Percentiles rank a stretch among this genome's conserved stretches.
phyloP scores from a whole-genome alignment of 1,284 basidiomycete genomes.

The Rhodotorula sp. region DNA sequence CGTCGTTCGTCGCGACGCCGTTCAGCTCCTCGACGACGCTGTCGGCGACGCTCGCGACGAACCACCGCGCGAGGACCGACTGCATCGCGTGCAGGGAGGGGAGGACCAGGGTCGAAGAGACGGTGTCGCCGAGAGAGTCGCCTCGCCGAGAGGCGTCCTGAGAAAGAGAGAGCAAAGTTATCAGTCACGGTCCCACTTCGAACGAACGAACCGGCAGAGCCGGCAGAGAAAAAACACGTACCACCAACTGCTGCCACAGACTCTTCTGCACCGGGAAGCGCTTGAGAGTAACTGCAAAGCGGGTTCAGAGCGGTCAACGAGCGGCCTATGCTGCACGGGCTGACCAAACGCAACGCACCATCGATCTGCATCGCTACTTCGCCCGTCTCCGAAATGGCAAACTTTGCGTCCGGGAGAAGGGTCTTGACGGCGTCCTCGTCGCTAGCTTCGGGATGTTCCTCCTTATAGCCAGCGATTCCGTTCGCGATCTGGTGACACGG shows the following conservation, averaged over 20 bases:
- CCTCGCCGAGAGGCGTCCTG: constrained; percentile 38
- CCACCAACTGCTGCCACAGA: constrained; percentile 37
- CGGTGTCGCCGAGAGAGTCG: constrained; percentile 38
- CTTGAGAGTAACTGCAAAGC: constrained; percentile 36
- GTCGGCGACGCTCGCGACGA: constrained; percentile 14
- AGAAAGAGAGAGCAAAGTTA: neutral
- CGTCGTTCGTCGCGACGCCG: neutral
- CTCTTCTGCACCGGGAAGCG: constrained; percentile 42
- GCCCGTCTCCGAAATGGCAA: constrained; percentile 35
- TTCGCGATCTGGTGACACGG: constrained; percentile 34
- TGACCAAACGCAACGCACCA: constrained; percentile 17
- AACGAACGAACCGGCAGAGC: neutral
- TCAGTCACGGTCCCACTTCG: too few relatives aligned
- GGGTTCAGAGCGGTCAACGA: neutral
- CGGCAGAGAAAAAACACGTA: neutral
- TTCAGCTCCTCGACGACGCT: constrained; percentile 11
- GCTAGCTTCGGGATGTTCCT: constrained; percentile 41
- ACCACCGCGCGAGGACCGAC: neutral
- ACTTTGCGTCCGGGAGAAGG: constrained; percentile 43
- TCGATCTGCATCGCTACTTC: constrained; percentile 43
- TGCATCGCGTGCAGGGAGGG: constrained; percentile 10
- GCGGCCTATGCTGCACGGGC: too few relatives aligned
- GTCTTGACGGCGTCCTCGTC: constrained; percentile 41
- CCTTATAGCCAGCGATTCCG: constrained; percentile 40
- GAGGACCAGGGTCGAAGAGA: constrained; percentile 4